These are phyloP conservation scores for Trichoderma harzianum DNA, from an alignment of 2,329 filamentous ascomycete species.

Conservation along the genomic window DNA sequence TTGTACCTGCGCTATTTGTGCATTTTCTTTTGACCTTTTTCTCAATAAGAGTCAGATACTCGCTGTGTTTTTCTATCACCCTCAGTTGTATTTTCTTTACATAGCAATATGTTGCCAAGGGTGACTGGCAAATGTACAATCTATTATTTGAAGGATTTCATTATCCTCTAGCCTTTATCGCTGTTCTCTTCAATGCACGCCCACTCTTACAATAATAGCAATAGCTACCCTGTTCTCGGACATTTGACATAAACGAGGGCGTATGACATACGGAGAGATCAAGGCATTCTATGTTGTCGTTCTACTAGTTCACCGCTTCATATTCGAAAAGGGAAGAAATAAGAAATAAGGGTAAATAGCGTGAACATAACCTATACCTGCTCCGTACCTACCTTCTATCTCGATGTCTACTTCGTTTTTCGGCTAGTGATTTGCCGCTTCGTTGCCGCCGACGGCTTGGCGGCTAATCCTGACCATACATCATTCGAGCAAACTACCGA, in stretches of 20 bases:
- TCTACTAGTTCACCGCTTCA: background rate
- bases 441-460: too few species aligned
- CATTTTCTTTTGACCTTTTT: background rate
- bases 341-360: too few species aligned
- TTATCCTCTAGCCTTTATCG: background rate
- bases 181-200: background rate
- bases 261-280: background rate
- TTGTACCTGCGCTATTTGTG: background rate
- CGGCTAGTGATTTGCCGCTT: too few species aligned
- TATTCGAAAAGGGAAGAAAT: too few species aligned
- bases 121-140: background rate
- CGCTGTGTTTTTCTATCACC: background rate
- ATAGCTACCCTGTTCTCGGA: too few species aligned
- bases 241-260: too few species aligned
- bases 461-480: too few species aligned
- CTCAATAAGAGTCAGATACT: background rate
- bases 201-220: background rate
- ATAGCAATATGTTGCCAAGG: background rate
- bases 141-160: background rate
- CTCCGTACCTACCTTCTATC: too few species aligned
- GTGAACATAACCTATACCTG: too few species aligned
- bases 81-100: background rate
- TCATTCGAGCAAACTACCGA: too few species aligned
- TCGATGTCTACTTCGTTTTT: too few species aligned
- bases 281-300: background rate